Percentiles rank a stretch among this genome's conserved stretches.
Conservation (phyloP, 331 rosid species). For the Arachis monticola region DNA sequence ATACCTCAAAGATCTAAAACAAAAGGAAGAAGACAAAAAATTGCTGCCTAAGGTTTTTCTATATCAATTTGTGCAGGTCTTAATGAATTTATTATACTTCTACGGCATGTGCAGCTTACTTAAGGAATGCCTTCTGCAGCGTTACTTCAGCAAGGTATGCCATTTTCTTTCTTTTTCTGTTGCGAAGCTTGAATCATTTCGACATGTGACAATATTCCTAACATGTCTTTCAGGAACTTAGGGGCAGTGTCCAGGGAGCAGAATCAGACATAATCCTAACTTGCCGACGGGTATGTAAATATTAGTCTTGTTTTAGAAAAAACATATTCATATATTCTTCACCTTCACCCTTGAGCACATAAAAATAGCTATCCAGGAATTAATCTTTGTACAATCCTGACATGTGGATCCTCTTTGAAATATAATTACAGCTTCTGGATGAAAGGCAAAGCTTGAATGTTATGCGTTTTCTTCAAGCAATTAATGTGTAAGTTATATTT, state of each 20-base stretch:
- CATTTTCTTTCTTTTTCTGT: background rate
- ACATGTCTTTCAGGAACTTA: conserved; percentile 62
- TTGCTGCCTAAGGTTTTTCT: conserved; percentile 16
- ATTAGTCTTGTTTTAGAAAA: conserved; percentile 29
- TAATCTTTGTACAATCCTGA: conserved; percentile 20
- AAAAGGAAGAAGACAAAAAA: background rate
- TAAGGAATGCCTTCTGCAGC: conserved; percentile 88
- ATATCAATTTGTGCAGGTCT: conserved; percentile 53
- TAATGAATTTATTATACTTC: conserved; percentile 71
- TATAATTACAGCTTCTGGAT: conserved; percentile 68
- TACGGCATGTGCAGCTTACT: conserved; percentile 79
- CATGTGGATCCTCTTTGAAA: conserved; percentile 29
- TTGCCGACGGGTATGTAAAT: conserved; percentile 70
- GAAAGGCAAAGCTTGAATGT: conserved; percentile 86
- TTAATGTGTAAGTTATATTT: conserved; percentile 59
- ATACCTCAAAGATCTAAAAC: conserved; percentile 12
- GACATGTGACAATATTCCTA: conserved; percentile 13
- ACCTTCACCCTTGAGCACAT: background rate
- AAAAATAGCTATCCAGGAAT: background rate
- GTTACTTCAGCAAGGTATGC: conserved; percentile 82
- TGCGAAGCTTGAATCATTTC: conserved; percentile 3
- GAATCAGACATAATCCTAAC: conserved; percentile 65
- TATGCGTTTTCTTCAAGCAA: conserved; percentile 83
- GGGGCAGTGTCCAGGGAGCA: conserved; percentile 63
- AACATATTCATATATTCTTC: conserved; percentile 1